Evolutionary conservation across 495 filamentous ascomycete genomes (phyloP).

Genomic region (Apodospora peruviana): DNA sequence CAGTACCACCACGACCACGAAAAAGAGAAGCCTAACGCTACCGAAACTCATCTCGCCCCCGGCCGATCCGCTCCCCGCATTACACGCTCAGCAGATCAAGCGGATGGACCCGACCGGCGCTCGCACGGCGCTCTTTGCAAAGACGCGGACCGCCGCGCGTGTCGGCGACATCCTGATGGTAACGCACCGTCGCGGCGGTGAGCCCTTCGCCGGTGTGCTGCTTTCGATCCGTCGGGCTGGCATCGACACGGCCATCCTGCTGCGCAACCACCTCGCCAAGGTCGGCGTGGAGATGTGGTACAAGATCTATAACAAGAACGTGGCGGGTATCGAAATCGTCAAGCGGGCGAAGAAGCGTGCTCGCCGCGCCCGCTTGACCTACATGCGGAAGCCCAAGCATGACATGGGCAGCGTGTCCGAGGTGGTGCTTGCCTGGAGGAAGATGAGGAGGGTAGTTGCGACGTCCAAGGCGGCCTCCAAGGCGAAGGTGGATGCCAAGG

Average conservation of each 20-base stretch:
- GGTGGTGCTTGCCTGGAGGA: slow-evolving; percentile 40
- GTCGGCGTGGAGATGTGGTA: slow-evolving; percentile 97
- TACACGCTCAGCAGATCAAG: slow-evolving; percentile 61
- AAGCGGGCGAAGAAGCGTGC: slow-evolving; percentile 77
- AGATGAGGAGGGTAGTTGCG: slow-evolving; percentile 29
- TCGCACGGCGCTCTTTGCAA: slow-evolving; percentile 73
- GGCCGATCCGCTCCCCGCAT: slow-evolving; percentile 55
- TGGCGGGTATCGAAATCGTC: slow-evolving; percentile 89
- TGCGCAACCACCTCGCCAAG: slow-evolving; percentile 74
- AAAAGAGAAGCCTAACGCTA: slow-evolving; percentile 4
- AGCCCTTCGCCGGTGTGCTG: slow-evolving; percentile 85
- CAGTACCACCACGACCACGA: background rate
- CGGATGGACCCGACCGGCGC: slow-evolving; percentile 78
- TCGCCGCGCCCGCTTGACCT: slow-evolving; percentile 83
- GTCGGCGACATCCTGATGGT: slow-evolving; percentile 89
- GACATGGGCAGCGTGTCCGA: slow-evolving; percentile 41
- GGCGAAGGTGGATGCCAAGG: slow-evolving; percentile 7
- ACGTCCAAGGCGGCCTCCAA: slow-evolving; percentile 8
- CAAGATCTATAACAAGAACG: slow-evolving; percentile 85
- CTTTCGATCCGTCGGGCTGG: slow-evolving; percentile 78
- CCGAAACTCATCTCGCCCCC: slow-evolving; percentile 26
- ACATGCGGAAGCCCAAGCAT: slow-evolving; percentile 70
- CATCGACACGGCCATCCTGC: slow-evolving; percentile 77
- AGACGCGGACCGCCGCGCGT: slow-evolving; percentile 61
- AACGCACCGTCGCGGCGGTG: slow-evolving; percentile 64